Evolutionary conservation across 164 flowering plant species (phyloP).

Genomic region (Pachysandra terminalis): DNA sequence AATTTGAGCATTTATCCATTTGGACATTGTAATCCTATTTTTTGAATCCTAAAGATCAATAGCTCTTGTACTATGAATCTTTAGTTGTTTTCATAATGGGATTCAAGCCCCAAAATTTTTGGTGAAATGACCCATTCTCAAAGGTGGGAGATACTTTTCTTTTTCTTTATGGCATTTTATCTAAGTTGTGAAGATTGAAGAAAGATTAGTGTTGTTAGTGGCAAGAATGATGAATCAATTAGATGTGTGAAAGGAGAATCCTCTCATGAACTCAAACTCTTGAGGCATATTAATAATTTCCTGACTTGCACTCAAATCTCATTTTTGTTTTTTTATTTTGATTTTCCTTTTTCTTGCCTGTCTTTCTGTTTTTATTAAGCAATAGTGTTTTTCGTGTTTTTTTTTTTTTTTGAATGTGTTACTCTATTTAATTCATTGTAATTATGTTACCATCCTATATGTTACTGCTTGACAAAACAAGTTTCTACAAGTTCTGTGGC

Average conservation of each 20-base stretch:
- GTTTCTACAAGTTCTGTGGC: no score
- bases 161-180: background rate
- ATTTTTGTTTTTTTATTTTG: background rate
- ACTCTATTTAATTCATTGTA: no score
- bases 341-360: background rate
- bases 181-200: no score
- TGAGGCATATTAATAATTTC: slow-evolving; percentile 30
- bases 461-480: no score
- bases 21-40: background rate
- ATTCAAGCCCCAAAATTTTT: background rate
- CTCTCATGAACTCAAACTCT: slow-evolving; percentile 31
- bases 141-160: slow-evolving; percentile 1
- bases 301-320: slow-evolving; percentile 29
- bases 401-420: no score
- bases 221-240: slow-evolving; percentile 60
- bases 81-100: slow-evolving; percentile 3
- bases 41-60: slow-evolving; percentile 1
- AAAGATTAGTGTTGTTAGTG: background rate
- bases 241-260: slow-evolving; percentile 44
- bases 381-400: background rate
- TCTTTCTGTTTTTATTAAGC: background rate
- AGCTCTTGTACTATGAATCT: background rate
- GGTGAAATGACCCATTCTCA: background rate
- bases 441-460: no score
- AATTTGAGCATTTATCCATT: background rate